Conservation (phyloP, 805 yeast species). For the Nakazawaea pomicola region DNA sequence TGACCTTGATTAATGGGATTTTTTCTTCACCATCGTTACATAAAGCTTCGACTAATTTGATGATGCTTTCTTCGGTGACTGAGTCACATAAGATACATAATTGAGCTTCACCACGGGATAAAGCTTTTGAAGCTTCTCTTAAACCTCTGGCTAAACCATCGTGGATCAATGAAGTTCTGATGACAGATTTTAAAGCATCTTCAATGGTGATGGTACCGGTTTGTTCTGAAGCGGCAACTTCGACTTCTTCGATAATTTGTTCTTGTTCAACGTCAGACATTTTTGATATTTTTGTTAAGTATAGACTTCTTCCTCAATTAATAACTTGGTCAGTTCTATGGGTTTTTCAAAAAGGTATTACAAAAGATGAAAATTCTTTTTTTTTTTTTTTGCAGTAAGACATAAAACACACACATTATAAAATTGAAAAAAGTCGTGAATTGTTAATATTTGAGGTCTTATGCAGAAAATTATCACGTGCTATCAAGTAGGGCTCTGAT, state of each 20-base stretch:
- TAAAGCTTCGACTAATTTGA: slow-evolving; percentile 97
- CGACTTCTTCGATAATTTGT: slow-evolving; percentile 74
- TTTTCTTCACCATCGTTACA: slow-evolving; percentile 90
- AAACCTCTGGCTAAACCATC: slow-evolving; percentile 99
- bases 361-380: not conserved
- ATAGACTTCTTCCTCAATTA: slow-evolving; percentile 34
- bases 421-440: not conserved
- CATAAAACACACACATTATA: no score
- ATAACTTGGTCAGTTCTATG: slow-evolving; percentile 31
- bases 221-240: slow-evolving; percentile 73
- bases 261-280: slow-evolving; percentile 95
- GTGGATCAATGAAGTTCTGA: slow-evolving; percentile 96
- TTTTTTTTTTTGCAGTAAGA: not conserved
- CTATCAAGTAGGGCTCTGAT: not conserved
- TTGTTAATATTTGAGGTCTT: no score
- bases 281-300: slow-evolving; percentile 14
- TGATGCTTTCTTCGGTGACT: slow-evolving; percentile 95
- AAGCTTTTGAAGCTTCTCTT: slow-evolving; percentile 99
- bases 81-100: slow-evolving; percentile 96
- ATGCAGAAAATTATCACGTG: not conserved
- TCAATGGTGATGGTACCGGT: slow-evolving; percentile 91
- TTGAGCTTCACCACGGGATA: slow-evolving; percentile 96
- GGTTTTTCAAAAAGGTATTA: slow-evolving; percentile 1
- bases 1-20: slow-evolving; percentile 97
- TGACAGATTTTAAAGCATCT: slow-evolving; percentile 97